Conservation (phyloP, 2,329 filamentous ascomycete species). For the Stachybotrys chlorohalonatus region DNA sequence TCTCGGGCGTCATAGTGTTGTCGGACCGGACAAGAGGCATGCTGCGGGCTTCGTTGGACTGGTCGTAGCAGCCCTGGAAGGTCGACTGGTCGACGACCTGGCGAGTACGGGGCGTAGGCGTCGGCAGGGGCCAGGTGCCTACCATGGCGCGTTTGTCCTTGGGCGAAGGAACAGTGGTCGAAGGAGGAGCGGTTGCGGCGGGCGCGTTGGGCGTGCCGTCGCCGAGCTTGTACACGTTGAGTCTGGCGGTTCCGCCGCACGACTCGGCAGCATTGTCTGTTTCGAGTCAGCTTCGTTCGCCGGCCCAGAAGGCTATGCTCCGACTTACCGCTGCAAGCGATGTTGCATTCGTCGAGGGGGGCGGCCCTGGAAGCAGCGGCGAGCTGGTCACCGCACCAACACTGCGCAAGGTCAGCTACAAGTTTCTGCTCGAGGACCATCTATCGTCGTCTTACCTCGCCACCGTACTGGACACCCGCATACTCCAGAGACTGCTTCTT, state of each 20-base stretch:
- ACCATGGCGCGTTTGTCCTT: neutral
- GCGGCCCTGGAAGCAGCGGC: slow-evolving; percentile 17
- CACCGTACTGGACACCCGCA: slow-evolving; percentile 29
- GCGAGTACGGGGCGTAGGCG: neutral
- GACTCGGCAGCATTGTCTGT: slow-evolving; percentile 23
- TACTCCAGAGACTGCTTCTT: slow-evolving; percentile 15
- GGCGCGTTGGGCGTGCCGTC: neutral
- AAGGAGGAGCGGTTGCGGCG: neutral
- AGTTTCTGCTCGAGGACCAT: slow-evolving; percentile 27
- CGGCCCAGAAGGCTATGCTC: neutral
- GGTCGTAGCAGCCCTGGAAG: slow-evolving; percentile 1
- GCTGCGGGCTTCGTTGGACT: neutral
- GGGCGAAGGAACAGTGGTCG: neutral
- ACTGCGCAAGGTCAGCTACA: slow-evolving; percentile 12
- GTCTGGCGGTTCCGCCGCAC: slow-evolving; percentile 22
- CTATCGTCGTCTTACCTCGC: slow-evolving; percentile 18
- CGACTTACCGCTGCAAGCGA: slow-evolving; percentile 21
- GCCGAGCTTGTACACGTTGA: slow-evolving; percentile 24
- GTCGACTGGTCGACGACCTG: neutral
- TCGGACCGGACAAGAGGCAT: neutral
- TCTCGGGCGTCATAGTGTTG: neutral
- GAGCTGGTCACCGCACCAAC: slow-evolving; percentile 25
- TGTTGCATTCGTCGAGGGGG: slow-evolving; percentile 19
- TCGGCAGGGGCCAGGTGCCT: neutral
- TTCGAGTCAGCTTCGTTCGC: slow-evolving; percentile 1